Evolutionary conservation across 2,329 filamentous ascomycete species (phyloP), one percentile per base, ranked within the genome.

Genomic region (Penicillium sp.): DNA sequence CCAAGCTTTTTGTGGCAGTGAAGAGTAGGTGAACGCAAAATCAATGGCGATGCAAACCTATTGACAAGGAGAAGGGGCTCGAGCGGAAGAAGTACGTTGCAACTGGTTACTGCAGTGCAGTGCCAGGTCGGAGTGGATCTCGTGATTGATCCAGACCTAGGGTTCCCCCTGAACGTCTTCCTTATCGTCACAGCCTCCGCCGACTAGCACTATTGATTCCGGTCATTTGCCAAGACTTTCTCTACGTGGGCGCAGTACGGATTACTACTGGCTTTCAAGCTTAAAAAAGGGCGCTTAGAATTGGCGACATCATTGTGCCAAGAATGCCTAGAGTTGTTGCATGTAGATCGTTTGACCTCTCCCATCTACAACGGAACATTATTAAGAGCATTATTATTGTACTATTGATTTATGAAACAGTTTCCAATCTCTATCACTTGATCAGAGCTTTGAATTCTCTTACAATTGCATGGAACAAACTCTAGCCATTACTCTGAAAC

Each of bases 1-100:
- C 69, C 70, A 71, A 72, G 70, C 68, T 66, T 68, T 63, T 49
- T 29, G 67, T 65, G 65, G 64, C 65, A 64, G 62, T 66, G 64
- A 63, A 48, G 19, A 35, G 29, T 29, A 43, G 19, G 21, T 35
- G 48, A 49, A 27, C 29, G 35, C 21, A 45, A 55, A 56, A 39
- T 14, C 27, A 43, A 47, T 45, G 51, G 35, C 27, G 26, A 24
- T 5, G 42, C 42, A 27, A 11, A 10, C n/a, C n/a, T 39, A n/a
- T 19, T 39, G 33, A 47, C 27, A n/a, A 47, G 29, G 49, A 35
- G 35, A 19, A 22, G 39, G 11, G 39, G 39, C 39, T 42, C 39
- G 19, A 45, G 35, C 42, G 24, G 21, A 39, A 24, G 21, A 39
- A 19, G 21, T 37, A 49, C 13, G 7, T 22, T 24, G 19, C 13